Conservation (phyloP, 2,329 filamentous ascomycete genomes). For the Hirsutella rhossiliensis region DNA sequence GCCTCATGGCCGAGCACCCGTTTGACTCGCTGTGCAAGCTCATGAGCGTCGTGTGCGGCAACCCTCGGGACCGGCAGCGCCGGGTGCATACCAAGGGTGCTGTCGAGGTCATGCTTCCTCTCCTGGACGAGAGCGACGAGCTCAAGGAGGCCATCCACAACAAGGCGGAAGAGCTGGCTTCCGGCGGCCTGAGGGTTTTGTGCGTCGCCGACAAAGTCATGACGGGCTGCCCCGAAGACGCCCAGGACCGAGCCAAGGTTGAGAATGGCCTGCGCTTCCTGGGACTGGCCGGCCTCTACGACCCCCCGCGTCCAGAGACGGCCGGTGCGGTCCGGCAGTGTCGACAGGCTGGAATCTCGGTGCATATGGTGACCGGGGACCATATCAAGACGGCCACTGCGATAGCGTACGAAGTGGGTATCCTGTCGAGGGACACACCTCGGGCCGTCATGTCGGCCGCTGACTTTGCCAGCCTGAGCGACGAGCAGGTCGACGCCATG, state of each 20-base stretch:
- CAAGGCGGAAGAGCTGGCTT: conserved; percentile 43
- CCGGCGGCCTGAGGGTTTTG: conserved; percentile 55
- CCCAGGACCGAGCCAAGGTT: conserved; percentile 37
- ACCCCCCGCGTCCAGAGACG: conserved; percentile 58
- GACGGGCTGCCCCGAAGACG: conserved; percentile 19
- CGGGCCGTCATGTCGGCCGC: conserved; percentile 47
- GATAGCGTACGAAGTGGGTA: conserved; percentile 54
- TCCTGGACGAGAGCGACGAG: conserved; percentile 34
- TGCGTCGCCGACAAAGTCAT: conserved; percentile 46
- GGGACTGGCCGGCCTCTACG: conserved; percentile 61
- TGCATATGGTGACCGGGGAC: conserved; percentile 61
- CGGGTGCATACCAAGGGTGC: conserved; percentile 47
- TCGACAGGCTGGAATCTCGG: conserved; percentile 48
- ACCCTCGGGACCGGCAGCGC: conserved; percentile 18
- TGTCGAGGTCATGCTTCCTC: conserved; percentile 42
- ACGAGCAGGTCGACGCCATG: conserved; percentile 50
- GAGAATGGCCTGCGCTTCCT: conserved; percentile 50
- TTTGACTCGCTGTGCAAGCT: conserved; percentile 65
- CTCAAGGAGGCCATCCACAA: conserved; percentile 32
- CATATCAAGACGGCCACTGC: conserved; percentile 56
- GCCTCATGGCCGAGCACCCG: conserved; percentile 51
- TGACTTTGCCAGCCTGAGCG: conserved; percentile 49
- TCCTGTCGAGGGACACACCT: conserved; percentile 29
- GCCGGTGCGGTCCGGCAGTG: conserved; percentile 47
- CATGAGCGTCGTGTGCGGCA: conserved; percentile 57